Evolutionary conservation across 805 yeast species (phyloP).

Genomic region (Schwanniomyces pseudopolymorphus): DNA sequence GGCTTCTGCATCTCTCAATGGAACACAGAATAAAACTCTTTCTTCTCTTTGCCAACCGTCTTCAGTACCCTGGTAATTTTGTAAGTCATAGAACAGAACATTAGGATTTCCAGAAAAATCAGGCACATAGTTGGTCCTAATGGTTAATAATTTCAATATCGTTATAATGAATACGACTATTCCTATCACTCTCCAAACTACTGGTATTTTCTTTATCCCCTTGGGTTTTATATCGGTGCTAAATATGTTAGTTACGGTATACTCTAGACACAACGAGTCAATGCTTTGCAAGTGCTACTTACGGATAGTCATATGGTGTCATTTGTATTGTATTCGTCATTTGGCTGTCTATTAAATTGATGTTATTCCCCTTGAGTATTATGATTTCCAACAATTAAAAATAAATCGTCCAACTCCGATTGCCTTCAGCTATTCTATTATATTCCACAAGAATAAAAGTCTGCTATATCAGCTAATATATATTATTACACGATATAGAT

Average conservation of each 20-base stretch:
- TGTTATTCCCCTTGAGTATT: neutral
- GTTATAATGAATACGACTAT: slow-evolving; percentile 9
- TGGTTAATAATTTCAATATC: slow-evolving; percentile 13
- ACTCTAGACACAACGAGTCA: neutral
- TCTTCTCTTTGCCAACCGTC: slow-evolving; percentile 82
- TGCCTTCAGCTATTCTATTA: neutral
- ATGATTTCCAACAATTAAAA: neutral
- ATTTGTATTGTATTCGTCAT: slow-evolving; percentile 15
- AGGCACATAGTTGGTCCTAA: slow-evolving; percentile 28
- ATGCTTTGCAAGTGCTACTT: neutral
- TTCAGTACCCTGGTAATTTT: slow-evolving; percentile 59
- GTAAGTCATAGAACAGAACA: slow-evolving; percentile 74
- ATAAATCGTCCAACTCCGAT: neutral
- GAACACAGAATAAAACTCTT: slow-evolving; percentile 81
- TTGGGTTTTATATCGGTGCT: neutral
- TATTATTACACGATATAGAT: neutral
- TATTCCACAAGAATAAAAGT: neutral
- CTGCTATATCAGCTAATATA: neutral
- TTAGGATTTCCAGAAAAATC: slow-evolving; percentile 24
- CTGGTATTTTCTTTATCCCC: neutral
- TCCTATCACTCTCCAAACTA: slow-evolving; percentile 6
- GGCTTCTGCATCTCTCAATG: slow-evolving; percentile 87
- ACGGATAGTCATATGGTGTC: slow-evolving; percentile 23
- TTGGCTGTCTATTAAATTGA: neutral
- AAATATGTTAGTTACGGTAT: neutral